phyloP scores from a whole-genome alignment of 192 early-diverging fungal species.

The Entomortierella lignicola region DNA sequence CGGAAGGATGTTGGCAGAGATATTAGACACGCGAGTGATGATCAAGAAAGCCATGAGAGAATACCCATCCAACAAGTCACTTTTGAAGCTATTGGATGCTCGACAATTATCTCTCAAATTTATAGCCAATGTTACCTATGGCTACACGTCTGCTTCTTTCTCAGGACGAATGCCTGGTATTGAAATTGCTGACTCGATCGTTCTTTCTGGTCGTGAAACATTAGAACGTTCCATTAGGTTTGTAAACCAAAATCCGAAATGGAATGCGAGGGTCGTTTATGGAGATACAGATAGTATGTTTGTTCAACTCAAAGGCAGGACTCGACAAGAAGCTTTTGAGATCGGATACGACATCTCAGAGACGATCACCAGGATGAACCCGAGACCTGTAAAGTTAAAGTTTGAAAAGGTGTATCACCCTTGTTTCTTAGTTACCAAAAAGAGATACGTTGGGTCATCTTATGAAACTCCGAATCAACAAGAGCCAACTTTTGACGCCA shows the following conservation, averaged over 20 bases:
- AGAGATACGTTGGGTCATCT: constrained; percentile 92
- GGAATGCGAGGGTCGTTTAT: constrained; percentile 89
- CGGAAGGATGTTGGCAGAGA: constrained; percentile 84
- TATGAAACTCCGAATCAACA: constrained; percentile 72
- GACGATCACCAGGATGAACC: constrained; percentile 78
- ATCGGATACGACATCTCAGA: constrained; percentile 86
- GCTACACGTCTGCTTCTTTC: constrained; percentile 85
- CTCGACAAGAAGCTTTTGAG: constrained; percentile 79
- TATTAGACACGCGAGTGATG: constrained; percentile 92
- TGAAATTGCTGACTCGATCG: constrained; percentile 93
- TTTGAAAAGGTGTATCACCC: constrained; percentile 97
- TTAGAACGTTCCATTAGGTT: constrained; percentile 79
- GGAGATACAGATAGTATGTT: constrained; percentile 97
- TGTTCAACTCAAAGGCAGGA: constrained; percentile 76
- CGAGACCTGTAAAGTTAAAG: constrained; percentile 88
- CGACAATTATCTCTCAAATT: constrained; percentile 91
- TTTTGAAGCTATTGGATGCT: constrained; percentile 79
- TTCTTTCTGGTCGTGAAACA: constrained; percentile 85
- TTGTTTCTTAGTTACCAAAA: constrained; percentile 90
- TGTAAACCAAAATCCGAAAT: constrained; percentile 69
- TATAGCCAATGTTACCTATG: constrained; percentile 94
- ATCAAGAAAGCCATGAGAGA: constrained; percentile 87
- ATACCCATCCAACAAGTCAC: constrained; percentile 66
- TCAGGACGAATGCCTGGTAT: constrained; percentile 92
- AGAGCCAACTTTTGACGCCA: constrained; percentile 89